These are phyloP conservation scores for Teratosphaeria nubilosa DNA, from an alignment of 2,329 filamentous ascomycete species.

Conservation along the genomic window DNA sequence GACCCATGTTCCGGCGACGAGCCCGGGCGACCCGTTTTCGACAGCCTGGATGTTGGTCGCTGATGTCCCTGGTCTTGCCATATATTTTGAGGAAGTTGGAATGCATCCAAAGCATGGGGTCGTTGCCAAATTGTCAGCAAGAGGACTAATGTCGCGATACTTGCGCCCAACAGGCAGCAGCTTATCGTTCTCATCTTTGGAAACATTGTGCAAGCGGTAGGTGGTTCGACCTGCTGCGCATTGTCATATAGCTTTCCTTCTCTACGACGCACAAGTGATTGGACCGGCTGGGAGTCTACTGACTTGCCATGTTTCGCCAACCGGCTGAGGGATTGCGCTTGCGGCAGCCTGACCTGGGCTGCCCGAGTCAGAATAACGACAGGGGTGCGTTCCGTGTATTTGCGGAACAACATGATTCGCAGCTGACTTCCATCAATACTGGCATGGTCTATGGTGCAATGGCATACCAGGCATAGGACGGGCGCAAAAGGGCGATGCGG, in stretches of 20 bases:
- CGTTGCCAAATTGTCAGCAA: neutral
- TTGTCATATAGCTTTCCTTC: neutral
- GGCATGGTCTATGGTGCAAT: neutral
- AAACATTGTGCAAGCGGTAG: neutral
- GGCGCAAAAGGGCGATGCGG: neutral
- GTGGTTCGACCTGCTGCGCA: neutral
- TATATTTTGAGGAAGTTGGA: neutral
- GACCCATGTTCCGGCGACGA: neutral
- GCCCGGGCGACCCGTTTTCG: neutral
- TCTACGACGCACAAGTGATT: neutral
- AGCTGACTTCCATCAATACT: neutral
- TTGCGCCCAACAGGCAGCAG: neutral
- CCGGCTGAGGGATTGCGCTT: neutral
- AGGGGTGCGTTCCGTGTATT: neutral
- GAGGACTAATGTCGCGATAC: neutral
- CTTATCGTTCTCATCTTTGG: neutral
- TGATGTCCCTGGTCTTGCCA: neutral
- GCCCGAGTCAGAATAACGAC: neutral
- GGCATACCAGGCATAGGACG: neutral
- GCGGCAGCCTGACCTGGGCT: neutral
- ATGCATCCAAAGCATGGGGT: neutral
- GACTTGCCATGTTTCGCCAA: neutral
- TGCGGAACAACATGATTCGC: neutral
- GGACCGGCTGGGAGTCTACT: neutral
- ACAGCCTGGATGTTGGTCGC: neutral